These are phyloP conservation scores for Mycena leptocephala DNA, from an alignment of 768 basidiomycete species.

Conservation along the genomic window DNA sequence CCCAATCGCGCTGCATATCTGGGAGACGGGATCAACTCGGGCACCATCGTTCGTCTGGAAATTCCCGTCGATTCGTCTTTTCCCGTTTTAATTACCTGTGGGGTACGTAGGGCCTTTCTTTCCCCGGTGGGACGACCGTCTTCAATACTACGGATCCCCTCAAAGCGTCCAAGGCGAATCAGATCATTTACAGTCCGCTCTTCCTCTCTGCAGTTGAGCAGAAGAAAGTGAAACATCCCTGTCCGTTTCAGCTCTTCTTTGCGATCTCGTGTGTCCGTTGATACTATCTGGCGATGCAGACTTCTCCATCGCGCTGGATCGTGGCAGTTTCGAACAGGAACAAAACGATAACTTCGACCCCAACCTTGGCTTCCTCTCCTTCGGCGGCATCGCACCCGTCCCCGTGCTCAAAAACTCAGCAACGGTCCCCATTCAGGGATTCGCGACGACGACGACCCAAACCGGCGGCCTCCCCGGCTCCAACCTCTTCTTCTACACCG, in stretches of 20 bases:
- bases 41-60: slow-evolving; percentile 14
- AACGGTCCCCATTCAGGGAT: slow-evolving; percentile 37
- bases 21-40: slow-evolving; percentile 35
- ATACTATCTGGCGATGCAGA: slow-evolving; percentile 22
- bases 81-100: slow-evolving; percentile 6
- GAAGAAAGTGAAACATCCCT: slow-evolving; percentile 31
- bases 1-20: slow-evolving; percentile 31
- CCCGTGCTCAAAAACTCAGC: slow-evolving; percentile 24
- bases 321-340: slow-evolving; percentile 11
- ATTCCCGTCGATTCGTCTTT: slow-evolving; percentile 1
- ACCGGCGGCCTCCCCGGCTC: slow-evolving; percentile 2
- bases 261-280: not conserved
- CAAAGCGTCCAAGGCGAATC: slow-evolving; percentile 21
- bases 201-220: slow-evolving; percentile 38
- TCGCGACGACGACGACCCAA: slow-evolving; percentile 9
- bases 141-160: slow-evolving; percentile 33
- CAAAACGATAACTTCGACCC: slow-evolving; percentile 28
- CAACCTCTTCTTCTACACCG: slow-evolving; percentile 27
- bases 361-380: slow-evolving; percentile 37
- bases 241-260: slow-evolving; percentile 18
- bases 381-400: slow-evolving; percentile 45
- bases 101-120: slow-evolving; percentile 34
- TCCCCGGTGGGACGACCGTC: slow-evolving; percentile 36
- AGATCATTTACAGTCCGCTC: slow-evolving; percentile 34
- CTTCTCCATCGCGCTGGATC: slow-evolving; percentile 30